Base-by-base conservation (phyloP, 129 eudicot species). In the Ambrosia artemisiifolia region DNA sequence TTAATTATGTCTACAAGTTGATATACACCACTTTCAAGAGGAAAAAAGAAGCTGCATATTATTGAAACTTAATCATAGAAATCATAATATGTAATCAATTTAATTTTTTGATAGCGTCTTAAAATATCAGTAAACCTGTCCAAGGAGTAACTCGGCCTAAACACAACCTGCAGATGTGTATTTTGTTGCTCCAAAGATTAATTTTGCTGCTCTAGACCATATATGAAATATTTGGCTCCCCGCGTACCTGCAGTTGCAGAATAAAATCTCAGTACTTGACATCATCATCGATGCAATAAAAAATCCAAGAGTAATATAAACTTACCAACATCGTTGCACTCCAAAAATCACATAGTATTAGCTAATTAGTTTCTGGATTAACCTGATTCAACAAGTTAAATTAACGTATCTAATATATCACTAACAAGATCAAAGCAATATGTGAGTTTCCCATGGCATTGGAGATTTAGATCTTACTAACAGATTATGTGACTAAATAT, bases 11-110 rank as follows among this genome's bases (percentile, higher is more conserved):
- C 99, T 48, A 91, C 96, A 47, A 95, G 82, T 79, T 95, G 99
- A 86, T 91, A 97, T 67, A 88, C 91, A 36, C 99, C 92, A 77
- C 97, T 95, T 88, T 95, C 99, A 46, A 97, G 97, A 38, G 99
- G 97, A 82, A 95, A 95, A 95, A 12, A 95, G 83, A 72, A 97
- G 99, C 97, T 24, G 28, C 28, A 24, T 24, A 24, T 24, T 24
- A 24, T 24, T 24, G 28, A 1, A 24, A 24, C 28, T 24, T 24
- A 24, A 24, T 24, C 28, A 24, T 24, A 24, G 28, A 24, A 24
- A 24, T 24, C 28, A 24, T 24, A 24, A 24, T 1, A 24, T 24
- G 28, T 24, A 24, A 24, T 24, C 28, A 24, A 1, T 24, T 24
- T 24, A n/a, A n/a, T n/a, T n/a, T n/a, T n/a, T n/a, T n/a, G n/a